phyloP scores from a whole-genome alignment of 192 early-diverging fungal species.

The Umbelopsis vinacea region DNA sequence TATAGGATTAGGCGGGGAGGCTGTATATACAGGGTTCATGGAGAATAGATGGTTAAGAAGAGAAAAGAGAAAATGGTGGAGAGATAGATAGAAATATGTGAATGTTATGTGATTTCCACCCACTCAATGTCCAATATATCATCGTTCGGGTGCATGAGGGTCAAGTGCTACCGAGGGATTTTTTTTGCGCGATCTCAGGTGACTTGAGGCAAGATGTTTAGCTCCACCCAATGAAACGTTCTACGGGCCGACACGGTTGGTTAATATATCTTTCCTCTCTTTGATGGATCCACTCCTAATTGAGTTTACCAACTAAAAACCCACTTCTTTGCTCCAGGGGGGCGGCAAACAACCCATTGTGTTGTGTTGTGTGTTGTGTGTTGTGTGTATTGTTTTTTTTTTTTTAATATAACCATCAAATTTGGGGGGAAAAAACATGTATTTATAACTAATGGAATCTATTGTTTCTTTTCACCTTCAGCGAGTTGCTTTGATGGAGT shows the following conservation, averaged over 20 bases:
- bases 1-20: neutral
- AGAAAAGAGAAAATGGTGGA: neutral
- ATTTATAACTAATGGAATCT: conserved; percentile 23
- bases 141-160: conserved; percentile 1
- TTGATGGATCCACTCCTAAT: neutral
- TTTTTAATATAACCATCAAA: conserved; percentile 20
- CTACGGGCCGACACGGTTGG: neutral
- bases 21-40: neutral
- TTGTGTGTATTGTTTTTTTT: neutral
- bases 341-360: no score
- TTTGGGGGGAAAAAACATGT: conserved; percentile 12
- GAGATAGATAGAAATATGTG: neutral
- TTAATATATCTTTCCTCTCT: neutral
- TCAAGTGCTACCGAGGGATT: conserved; percentile 5
- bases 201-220: neutral
- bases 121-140: no score
- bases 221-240: neutral
- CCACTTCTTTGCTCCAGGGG: no score
- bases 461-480: conserved; percentile 31
- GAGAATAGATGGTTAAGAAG: neutral
- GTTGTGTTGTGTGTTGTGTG: no score
- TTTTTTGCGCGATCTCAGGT: conserved; percentile 18
- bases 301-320: no score
- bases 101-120: neutral
- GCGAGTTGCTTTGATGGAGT: conserved; percentile 31